Percentiles rank a stretch among this genome's conserved stretches.
phyloP scores from a whole-genome alignment of 768 basidiomycete species.

The Mycena albidolilacea region DNA sequence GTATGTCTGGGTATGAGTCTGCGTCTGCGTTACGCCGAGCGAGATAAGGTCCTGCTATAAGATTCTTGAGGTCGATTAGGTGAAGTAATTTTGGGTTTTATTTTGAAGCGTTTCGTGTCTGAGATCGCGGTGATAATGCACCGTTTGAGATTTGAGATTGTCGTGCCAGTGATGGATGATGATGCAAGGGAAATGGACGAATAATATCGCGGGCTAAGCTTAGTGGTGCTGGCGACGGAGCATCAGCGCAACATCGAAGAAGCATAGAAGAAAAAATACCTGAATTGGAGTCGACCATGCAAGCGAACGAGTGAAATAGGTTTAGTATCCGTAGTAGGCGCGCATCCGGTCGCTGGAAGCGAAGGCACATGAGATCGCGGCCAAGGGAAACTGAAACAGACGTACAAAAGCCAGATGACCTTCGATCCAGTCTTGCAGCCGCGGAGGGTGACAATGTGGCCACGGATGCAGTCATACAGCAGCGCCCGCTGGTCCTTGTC shows the following conservation, averaged over 20 bases:
- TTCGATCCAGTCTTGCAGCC: slow-evolving; percentile 93
- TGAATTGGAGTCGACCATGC: slow-evolving; percentile 47
- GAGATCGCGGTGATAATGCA: slow-evolving; percentile 11
- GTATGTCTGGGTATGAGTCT: slow-evolving; percentile 5
- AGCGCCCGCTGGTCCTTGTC: slow-evolving; percentile 88
- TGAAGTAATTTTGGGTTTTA: neutral
- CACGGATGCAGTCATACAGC: slow-evolving; percentile 86
- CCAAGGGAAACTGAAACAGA: slow-evolving; percentile 25
- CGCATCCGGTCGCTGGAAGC: slow-evolving; percentile 73
- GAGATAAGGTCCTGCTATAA: slow-evolving; percentile 20
- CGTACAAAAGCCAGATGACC: slow-evolving; percentile 89
- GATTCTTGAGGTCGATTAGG: slow-evolving; percentile 10
- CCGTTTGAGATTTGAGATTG: slow-evolving; percentile 16
- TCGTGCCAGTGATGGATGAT: too few species aligned
- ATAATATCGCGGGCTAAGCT: slow-evolving; percentile 12
- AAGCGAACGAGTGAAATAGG: slow-evolving; percentile 30
- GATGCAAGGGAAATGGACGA: slow-evolving; percentile 19
- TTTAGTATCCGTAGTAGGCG: slow-evolving; percentile 74
- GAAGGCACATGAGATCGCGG: neutral
- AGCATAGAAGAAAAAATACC: slow-evolving; percentile 37
- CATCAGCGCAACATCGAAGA: slow-evolving; percentile 2
- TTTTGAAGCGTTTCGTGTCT: slow-evolving; percentile 3
- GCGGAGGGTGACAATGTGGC: slow-evolving; percentile 88
- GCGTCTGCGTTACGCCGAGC: slow-evolving; percentile 12
- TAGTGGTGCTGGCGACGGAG: neutral